Evolutionary conservation across 2,329 filamentous ascomycete genomes (phyloP).

Genomic region (Lachnum nothofagi): DNA sequence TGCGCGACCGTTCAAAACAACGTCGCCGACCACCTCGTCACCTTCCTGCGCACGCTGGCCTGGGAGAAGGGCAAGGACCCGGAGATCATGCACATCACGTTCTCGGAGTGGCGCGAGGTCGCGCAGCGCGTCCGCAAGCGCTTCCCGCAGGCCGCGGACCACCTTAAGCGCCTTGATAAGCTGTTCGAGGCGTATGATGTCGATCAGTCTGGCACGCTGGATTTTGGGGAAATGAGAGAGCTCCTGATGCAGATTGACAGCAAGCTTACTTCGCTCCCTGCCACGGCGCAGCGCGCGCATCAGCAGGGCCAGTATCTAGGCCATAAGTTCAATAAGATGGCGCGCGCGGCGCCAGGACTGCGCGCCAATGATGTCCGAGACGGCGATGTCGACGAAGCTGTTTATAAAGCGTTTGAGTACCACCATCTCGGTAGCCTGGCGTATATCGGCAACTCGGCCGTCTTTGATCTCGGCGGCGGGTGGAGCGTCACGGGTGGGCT

Average conservation of each 20-base stretch:
- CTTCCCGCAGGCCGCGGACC: slow-evolving; percentile 84
- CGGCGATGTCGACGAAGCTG: slow-evolving; percentile 83
- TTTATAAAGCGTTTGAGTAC: slow-evolving; percentile 94
- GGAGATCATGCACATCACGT: slow-evolving; percentile 78
- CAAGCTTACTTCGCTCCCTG: slow-evolving; percentile 89
- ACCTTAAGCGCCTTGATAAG: slow-evolving; percentile 82
- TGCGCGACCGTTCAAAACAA: slow-evolving; percentile 98
- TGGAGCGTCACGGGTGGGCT: slow-evolving; percentile 76
- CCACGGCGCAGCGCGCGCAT: slow-evolving; percentile 91
- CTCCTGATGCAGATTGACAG: slow-evolving; percentile 87
- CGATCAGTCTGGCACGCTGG: slow-evolving; percentile 85
- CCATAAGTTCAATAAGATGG: slow-evolving; percentile 88
- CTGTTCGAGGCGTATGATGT: slow-evolving; percentile 90
- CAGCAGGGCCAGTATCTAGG: slow-evolving; percentile 93
- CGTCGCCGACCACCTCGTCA: slow-evolving; percentile 81
- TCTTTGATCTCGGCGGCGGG: slow-evolving; percentile 82
- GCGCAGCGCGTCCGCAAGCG: slow-evolving; percentile 78
- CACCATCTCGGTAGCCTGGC: slow-evolving; percentile 85
- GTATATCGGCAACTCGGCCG: slow-evolving; percentile 92
- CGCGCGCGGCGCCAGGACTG: slow-evolving; percentile 70
- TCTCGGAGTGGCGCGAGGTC: slow-evolving; percentile 80
- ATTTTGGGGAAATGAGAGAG: slow-evolving; percentile 86
- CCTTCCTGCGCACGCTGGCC: slow-evolving; percentile 81
- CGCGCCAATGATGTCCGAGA: slow-evolving; percentile 75
- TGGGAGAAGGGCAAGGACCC: slow-evolving; percentile 91